A percentile compares a stretch with the other conserved stretches of the same genome.
Evolutionary conservation across 2,329 filamentous ascomycete genomes (phyloP).

Genomic region (Lecanosticta acicola): DNA sequence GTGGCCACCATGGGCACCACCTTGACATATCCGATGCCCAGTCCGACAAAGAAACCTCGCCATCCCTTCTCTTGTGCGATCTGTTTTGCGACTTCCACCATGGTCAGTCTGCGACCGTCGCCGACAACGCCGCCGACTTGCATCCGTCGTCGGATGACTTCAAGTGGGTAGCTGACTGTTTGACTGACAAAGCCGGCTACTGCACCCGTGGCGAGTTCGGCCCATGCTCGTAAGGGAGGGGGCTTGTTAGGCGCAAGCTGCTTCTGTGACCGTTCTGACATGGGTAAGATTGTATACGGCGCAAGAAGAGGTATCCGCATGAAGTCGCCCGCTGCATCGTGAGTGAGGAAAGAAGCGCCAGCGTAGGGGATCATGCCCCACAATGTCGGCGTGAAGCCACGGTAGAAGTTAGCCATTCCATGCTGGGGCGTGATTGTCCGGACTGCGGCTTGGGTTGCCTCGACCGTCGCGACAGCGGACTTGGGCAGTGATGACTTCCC

Average conservation of each 20-base stretch:
- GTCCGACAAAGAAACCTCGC: conserved; percentile 81
- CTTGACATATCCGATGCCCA: conserved; percentile 94
- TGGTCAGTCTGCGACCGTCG: conserved; percentile 71
- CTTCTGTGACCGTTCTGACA: conserved; percentile 40
- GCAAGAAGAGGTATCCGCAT: conserved; percentile 65
- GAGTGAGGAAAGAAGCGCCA: conserved; percentile 89
- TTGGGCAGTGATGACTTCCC: conserved; percentile 16
- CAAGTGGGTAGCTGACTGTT: conserved; percentile 86
- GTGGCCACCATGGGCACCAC: conserved; percentile 82
- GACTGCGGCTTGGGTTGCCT: conserved; percentile 41
- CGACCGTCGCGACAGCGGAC: conserved; percentile 37
- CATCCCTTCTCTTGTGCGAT: conserved; percentile 72
- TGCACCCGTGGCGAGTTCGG: conserved; percentile 78
- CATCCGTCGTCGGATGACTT: conserved; percentile 89
- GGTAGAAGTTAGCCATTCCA: conserved; percentile 86
- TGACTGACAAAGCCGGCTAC: conserved; percentile 84
- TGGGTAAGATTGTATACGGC: conserved; percentile 67
- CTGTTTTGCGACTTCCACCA: conserved; percentile 69
- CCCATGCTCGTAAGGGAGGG: conserved; percentile 72
- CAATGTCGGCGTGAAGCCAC: conserved; percentile 84
- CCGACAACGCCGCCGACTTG: conserved; percentile 93
- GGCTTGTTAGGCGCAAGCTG: conserved; percentile 49
- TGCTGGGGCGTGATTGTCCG: conserved; percentile 54
- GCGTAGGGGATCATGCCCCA: conserved; percentile 96
- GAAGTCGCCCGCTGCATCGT: conserved; percentile 82